phyloP scores from a whole-genome alignment of 192 early-diverging fungal species.

The Backusella macrospora region DNA sequence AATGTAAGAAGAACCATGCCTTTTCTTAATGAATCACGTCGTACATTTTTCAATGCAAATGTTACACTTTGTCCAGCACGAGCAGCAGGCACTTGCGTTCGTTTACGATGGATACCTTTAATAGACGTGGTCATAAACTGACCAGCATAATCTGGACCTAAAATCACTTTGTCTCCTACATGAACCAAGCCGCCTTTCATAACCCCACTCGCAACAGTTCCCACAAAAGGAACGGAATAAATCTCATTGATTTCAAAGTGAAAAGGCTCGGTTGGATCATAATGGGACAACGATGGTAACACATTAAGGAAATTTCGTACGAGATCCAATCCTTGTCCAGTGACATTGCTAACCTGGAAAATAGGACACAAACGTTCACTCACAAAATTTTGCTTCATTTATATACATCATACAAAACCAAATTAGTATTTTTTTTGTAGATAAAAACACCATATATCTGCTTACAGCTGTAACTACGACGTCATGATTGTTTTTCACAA shows the following conservation, averaged over 20 bases:
- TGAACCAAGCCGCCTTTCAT: constrained; percentile 67
- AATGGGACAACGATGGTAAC: constrained; percentile 65
- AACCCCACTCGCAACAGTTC: constrained; percentile 89
- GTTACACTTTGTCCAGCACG: constrained; percentile 83
- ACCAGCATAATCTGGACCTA: constrained; percentile 88
- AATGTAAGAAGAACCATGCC: constrained; percentile 76
- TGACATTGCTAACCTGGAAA: constrained; percentile 94
- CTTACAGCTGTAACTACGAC: constrained; percentile 76
- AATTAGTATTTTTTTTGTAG: not conserved
- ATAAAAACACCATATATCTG: not conserved
- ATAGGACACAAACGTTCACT: constrained; percentile 90
- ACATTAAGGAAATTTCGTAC: constrained; percentile 87
- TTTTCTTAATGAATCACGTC: constrained; percentile 76
- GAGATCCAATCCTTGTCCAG: constrained; percentile 66
- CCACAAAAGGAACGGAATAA: constrained; percentile 88
- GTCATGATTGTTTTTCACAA: constrained; percentile 72
- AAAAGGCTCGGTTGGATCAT: constrained; percentile 57
- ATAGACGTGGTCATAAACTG: constrained; percentile 76
- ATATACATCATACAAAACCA: not conserved
- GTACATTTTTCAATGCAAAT: constrained; percentile 86
- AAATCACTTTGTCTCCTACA: constrained; percentile 77
- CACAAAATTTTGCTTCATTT: constrained; percentile 66
- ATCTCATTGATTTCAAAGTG: constrained; percentile 91
- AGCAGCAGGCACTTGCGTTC: constrained; percentile 75
- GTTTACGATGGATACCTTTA: constrained; percentile 89